Evolutionary conservation across 257 asterid genomes (phyloP), one percentile per base, ranked within the genome.

Genomic region (Penstemon newberryi): DNA sequence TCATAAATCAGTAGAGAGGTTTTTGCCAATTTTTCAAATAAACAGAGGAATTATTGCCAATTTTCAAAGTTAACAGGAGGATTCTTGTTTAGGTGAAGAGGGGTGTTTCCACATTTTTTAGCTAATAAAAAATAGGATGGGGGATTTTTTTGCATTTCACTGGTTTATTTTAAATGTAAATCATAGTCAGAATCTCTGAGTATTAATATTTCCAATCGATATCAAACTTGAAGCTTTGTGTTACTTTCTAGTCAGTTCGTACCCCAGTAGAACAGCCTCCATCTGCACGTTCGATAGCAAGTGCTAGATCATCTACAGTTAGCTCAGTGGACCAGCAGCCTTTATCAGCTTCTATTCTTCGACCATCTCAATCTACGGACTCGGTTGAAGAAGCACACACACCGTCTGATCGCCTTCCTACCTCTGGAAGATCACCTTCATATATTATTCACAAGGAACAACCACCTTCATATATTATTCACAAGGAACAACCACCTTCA

Each of bases 191-290:
- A 67, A 10, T 38, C 11, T 40, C 51, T 13, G 15, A 40, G 55
- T 51, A n/a, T 42, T 51, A 50, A 5, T 18, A 58, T 77, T 65
- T 51, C 44, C 39, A 52, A 18, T 69, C 56, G 38, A 38, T 65
- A 51, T 49, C 41, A 12, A 63, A 36, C 41, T 68, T 73, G 70
- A 72, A 70, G 54, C 45, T 74, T 74, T 70, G 44, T 73, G 52
- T 60, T 77, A 50, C 78, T 73, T 73, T 82, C 79, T 81, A 92
- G 98, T 62, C 96, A 79, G 88, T 79, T 77, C 87, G 95, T 73
- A 77, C 66, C 73, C 63, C 87, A 59, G 78, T 62, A 58, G 92
- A 79, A 39, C 87, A 58, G 60, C 73, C 65, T 25, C 67, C 75
- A 54, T 61, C 79, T 49, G 13, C 61, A 51, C 90, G 86, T 10